Conservation (phyloP, 108 stramenopile genomes). For the Skeletonema potamos region DNA sequence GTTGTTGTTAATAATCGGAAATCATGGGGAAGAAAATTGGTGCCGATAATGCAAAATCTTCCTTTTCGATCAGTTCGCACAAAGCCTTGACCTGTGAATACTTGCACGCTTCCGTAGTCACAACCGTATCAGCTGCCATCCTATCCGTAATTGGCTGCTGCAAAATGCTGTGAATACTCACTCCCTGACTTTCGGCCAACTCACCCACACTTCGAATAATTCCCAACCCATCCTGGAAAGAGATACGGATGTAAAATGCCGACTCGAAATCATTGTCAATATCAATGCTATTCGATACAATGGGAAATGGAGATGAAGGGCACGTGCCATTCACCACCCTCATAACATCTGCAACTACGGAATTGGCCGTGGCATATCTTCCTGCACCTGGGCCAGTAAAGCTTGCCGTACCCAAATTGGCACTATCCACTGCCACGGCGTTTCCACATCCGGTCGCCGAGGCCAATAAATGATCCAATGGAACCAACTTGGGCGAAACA, state of each 20-base stretch:
- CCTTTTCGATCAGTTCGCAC: constrained; percentile 53
- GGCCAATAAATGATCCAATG: constrained; percentile 64
- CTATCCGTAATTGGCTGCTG: constrained; percentile 83
- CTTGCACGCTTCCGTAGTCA: constrained; percentile 76
- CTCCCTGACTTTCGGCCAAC: constrained; percentile 76
- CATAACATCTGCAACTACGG: constrained; percentile 87
- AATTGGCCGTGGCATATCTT: constrained; percentile 93
- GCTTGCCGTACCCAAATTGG: constrained; percentile 71
- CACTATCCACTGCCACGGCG: constrained; percentile 68
- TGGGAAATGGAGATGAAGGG: constrained; percentile 36
- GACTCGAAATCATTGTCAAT: constrained; percentile 74
- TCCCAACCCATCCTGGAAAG: constrained; percentile 75
- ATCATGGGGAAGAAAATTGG: constrained; percentile 69
- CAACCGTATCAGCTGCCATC: constrained; percentile 74
- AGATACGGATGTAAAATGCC: constrained; percentile 86
- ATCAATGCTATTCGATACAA: constrained; percentile 28
- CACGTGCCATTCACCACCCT: constrained; percentile 68
- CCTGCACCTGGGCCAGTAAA: constrained; percentile 91
- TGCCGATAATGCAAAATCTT: constrained; percentile 55
- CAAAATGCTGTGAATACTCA: constrained; percentile 77
- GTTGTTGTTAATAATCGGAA: constrained; percentile 23
- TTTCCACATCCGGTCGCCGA: constrained; percentile 72
- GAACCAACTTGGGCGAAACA: constrained; percentile 84
- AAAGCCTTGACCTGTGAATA: constrained; percentile 54
- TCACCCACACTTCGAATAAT: constrained; percentile 81